These are phyloP conservation scores for Coemansia asiatica DNA, from an alignment of 192 early-diverging fungal genomes.

Conservation along the genomic window DNA sequence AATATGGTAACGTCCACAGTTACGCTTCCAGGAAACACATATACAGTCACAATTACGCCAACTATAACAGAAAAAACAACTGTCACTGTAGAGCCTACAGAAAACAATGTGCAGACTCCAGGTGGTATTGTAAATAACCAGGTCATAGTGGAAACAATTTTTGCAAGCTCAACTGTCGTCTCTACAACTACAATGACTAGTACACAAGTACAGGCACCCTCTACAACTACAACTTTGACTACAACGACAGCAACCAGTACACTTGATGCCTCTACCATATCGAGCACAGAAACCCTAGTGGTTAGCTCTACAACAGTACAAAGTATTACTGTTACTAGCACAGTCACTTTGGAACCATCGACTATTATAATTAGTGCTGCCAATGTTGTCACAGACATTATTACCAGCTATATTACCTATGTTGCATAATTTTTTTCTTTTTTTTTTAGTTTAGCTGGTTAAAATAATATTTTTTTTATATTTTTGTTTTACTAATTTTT, in stretches of 20 bases:
- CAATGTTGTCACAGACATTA: not conserved
- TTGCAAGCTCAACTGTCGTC: not conserved
- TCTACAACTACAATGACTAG: not conserved
- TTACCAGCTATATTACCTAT: not conserved
- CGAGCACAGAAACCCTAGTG: not conserved
- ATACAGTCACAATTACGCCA: not conserved
- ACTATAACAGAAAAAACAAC: not conserved
- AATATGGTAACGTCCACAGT: not conserved
- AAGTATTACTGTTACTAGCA: conserved; percentile 7
- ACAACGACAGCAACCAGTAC: conserved; percentile 12
- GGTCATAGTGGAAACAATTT: not conserved
- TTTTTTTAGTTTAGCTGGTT: not conserved
- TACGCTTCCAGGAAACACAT: conserved; percentile 1
- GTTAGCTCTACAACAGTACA: conserved; percentile 9
- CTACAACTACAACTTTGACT: conserved; percentile 3
- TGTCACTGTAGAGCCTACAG: not conserved
- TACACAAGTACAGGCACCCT: not conserved
- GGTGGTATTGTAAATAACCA: not conserved
- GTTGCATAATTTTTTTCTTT: not conserved
- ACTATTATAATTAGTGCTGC: not conserved
- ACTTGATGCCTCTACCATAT: not conserved
- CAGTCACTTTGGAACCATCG: not conserved
- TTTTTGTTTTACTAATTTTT: not conserved
- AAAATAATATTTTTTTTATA: not conserved
- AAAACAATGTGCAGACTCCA: not conserved